Percentiles rank a stretch among this genome's conserved stretches.
These are phyloP conservation scores for Penicillium macrosclerotiorum DNA, from an alignment of 495 filamentous ascomycete genomes.

Conservation along the genomic window DNA sequence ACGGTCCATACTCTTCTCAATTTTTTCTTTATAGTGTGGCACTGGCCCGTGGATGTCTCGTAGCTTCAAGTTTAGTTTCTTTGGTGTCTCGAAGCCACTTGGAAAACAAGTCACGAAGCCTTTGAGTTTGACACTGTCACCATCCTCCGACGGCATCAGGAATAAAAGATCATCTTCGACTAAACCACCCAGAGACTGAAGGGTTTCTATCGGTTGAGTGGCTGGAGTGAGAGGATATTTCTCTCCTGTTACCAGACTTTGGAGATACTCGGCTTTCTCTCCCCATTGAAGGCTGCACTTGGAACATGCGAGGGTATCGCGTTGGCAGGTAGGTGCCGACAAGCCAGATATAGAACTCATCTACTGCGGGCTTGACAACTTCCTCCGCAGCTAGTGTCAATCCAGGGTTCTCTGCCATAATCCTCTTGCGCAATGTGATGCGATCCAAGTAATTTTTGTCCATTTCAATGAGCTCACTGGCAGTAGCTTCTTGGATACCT, in stretches of 20 bases:
- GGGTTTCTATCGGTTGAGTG: slow-evolving; percentile 9
- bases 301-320: slow-evolving; percentile 63
- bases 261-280: background rate
- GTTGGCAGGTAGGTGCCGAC: slow-evolving; percentile 58
- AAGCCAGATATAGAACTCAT: slow-evolving; percentile 66
- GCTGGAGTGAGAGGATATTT: slow-evolving; percentile 5
- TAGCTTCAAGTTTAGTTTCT: slow-evolving; percentile 61
- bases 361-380: slow-evolving; percentile 43
- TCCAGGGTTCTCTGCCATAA: slow-evolving; percentile 44
- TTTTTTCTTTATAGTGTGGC: slow-evolving; percentile 61
- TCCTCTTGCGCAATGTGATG: slow-evolving; percentile 47
- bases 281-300: slow-evolving; percentile 5
- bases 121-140: slow-evolving; percentile 50
- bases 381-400: slow-evolving; percentile 30
- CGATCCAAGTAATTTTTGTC: slow-evolving; percentile 62
- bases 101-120: slow-evolving; percentile 70
- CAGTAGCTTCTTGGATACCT: slow-evolving; percentile 32
- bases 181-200: slow-evolving; percentile 53
- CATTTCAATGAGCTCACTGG: slow-evolving; percentile 58
- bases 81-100: slow-evolving; percentile 59
- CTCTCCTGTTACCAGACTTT: slow-evolving; percentile 7
- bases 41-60: slow-evolving; percentile 65
- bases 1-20: slow-evolving; percentile 72
- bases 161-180: slow-evolving; percentile 74
- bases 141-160: slow-evolving; percentile 48